Evolutionary conservation across 2,329 filamentous ascomycete species (phyloP).

Genomic region (Coleophoma eucalyptorum): DNA sequence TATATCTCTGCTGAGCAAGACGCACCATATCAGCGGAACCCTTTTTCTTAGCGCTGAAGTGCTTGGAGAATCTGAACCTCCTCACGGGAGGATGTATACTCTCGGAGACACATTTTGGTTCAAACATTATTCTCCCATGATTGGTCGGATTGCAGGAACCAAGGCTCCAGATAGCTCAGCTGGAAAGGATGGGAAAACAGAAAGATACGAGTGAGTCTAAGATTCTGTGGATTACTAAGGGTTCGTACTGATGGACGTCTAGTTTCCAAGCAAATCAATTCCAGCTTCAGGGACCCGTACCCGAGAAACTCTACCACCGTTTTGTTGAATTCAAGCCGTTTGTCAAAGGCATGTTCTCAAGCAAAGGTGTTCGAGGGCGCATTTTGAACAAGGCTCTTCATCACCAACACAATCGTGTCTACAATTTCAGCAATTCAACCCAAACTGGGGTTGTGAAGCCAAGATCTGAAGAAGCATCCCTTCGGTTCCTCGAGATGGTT

Average conservation of each 20-base stretch:
- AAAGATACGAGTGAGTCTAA: constrained; percentile 71
- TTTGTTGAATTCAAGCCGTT: constrained; percentile 93
- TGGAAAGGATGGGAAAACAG: constrained; percentile 45
- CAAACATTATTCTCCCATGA: constrained; percentile 84
- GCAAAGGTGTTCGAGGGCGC: constrained; percentile 71
- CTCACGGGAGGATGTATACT: constrained; percentile 70
- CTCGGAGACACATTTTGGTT: constrained; percentile 72
- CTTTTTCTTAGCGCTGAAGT: constrained; percentile 73
- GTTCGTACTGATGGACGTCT: constrained; percentile 11
- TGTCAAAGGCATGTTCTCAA: constrained; percentile 83
- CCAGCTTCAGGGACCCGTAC: constrained; percentile 80
- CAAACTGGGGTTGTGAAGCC: constrained; percentile 65
- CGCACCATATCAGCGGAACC: constrained; percentile 64
- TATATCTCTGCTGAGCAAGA: constrained; percentile 56
- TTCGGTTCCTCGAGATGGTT: constrained; percentile 79
- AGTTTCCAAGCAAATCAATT: constrained; percentile 94
- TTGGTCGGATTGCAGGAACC: constrained; percentile 74
- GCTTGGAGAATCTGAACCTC: constrained; percentile 71
- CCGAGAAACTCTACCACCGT: constrained; percentile 77
- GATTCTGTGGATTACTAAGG: neutral
- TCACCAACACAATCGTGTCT: constrained; percentile 84
- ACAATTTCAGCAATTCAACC: constrained; percentile 80
- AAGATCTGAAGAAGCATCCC: constrained; percentile 66
- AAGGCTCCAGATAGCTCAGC: constrained; percentile 60
- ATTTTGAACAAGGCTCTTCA: constrained; percentile 82